Base-by-base conservation (phyloP, 106 monocot species). In the Dactylorhiza incarnata region DNA sequence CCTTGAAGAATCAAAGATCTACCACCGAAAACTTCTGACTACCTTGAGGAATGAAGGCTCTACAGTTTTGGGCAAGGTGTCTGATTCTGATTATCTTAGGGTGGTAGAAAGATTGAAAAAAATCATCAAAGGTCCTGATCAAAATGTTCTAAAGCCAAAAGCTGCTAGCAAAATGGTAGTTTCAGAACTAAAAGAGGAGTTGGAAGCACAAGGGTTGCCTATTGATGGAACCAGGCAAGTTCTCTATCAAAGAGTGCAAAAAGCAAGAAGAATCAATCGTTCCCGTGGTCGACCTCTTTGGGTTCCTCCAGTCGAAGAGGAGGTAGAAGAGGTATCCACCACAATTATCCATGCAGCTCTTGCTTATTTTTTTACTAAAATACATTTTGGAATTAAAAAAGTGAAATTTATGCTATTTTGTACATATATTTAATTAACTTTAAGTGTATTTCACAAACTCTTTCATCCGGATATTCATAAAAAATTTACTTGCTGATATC, bases 111-210 rank as follows among this genome's bases (percentile, higher is more conserved):
- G 81, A 52, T 75, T 97, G 67, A 93, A 78, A 77, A 93, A 93
- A 71, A 85, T 89, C 19, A 79, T 97, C 29, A 93, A 86, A 74
- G 93, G 89, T 17, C 95, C 93, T 71, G 85, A 83, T 48, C 84
- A 80, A 81, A 91, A 87, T 79, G 81, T 80, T 61, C 76, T 91
- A 48, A 97, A 94, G 79, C 96, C 96, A 29, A 97, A 97, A 62
- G 96, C 96, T 74, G 96, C 96, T 17, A 97, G 96, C 83, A 97
- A 97, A 81, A 97, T 97, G 96, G 74, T 97, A 77, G 96, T 97
- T 37, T 89, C 91, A 49, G 96, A 97, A 73, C 75, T 97, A 24
- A 97, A 93, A 69, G 93, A 91, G 66, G 96, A 97, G 73, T 66
- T 97, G 58, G 96, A 97, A 79, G 96, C 91, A 75, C 96, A 97